These are phyloP conservation scores for Aspergillus cavernicola DNA, from an alignment of 495 filamentous ascomycete species.

Conservation along the genomic window DNA sequence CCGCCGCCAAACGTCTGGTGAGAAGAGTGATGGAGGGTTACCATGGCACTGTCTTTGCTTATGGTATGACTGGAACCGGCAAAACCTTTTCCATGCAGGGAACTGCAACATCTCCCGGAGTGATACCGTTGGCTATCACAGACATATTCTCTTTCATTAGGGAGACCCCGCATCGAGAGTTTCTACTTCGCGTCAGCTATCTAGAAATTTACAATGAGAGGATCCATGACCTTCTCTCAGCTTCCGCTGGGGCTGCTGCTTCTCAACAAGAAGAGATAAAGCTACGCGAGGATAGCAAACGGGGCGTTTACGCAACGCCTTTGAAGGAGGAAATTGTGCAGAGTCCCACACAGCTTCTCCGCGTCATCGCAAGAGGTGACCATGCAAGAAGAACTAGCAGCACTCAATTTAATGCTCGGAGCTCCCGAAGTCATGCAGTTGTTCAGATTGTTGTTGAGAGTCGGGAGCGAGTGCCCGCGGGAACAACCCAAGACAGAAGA, in stretches of 20 bases:
- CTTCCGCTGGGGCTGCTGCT: constrained; percentile 52
- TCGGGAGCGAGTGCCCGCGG: constrained; percentile 68
- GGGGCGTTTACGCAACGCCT: constrained; percentile 93
- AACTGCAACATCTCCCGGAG: constrained; percentile 92
- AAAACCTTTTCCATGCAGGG: constrained; percentile 99
- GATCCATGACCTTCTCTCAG: constrained; percentile 88
- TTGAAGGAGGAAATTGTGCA: constrained; percentile 98
- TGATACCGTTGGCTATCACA: constrained; percentile 94
- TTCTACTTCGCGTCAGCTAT: constrained; percentile 94
- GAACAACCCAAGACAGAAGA: constrained; percentile 64
- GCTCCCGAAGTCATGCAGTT: constrained; percentile 95
- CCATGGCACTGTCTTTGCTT: constrained; percentile 96
- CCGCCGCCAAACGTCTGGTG: constrained; percentile 87
- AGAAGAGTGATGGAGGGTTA: constrained; percentile 98
- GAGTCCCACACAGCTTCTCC: constrained; percentile 88
- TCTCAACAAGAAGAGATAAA: constrained; percentile 85
- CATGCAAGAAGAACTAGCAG: constrained; percentile 83
- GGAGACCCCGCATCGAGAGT: constrained; percentile 92
- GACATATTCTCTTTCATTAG: constrained; percentile 99
- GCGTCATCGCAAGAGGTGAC: constrained; percentile 93
- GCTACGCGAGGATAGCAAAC: constrained; percentile 89
- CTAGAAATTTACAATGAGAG: constrained; percentile 98
- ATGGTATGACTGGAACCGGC: constrained; percentile 98
- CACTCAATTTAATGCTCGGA: constrained; percentile 94
- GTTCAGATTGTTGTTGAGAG: constrained; percentile 99